Conservation (phyloP, 768 basidiomycete species). For the Rhizopogon salebrosus region DNA sequence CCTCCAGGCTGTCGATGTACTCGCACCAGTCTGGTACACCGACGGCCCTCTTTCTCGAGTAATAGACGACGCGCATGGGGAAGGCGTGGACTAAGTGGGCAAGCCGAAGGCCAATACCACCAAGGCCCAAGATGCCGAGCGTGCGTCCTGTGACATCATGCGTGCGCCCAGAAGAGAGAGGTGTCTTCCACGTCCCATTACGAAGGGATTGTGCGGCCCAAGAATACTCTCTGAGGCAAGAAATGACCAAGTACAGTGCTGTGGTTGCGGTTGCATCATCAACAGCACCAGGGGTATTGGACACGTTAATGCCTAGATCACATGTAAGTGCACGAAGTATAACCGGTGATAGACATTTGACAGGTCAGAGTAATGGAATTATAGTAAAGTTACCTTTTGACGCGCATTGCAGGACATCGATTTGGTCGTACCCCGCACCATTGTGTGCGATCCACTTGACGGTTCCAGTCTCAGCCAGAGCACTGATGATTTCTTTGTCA, state of each 20-base stretch:
- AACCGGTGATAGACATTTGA: neutral
- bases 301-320: conserved; percentile 52
- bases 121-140: conserved; percentile 69
- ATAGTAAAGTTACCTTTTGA: conserved; percentile 45
- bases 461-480: conserved; percentile 45
- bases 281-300: conserved; percentile 87
- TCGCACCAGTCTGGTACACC: conserved; percentile 69
- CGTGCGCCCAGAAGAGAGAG: conserved; percentile 38
- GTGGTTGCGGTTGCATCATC: conserved; percentile 91
- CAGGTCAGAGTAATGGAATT: neutral
- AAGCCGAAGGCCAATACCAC: conserved; percentile 70
- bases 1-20: conserved; percentile 63
- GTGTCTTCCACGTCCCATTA: conserved; percentile 55
- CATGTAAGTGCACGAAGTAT: neutral
- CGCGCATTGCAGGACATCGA: conserved; percentile 73
- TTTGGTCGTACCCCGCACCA: conserved; percentile 89
- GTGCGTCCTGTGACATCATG: conserved; percentile 68
- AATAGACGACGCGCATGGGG: conserved; percentile 87
- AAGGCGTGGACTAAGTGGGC: conserved; percentile 73
- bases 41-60: conserved; percentile 53
- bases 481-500: conserved; percentile 71
- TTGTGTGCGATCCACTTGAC: conserved; percentile 90
- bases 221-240: conserved; percentile 70
- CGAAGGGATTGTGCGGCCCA: conserved; percentile 51
- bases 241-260: conserved; percentile 77